Evolutionary conservation across 208 protist genomes (phyloP), one percentile per base, ranked within the genome.

Genomic region (Wallacemonas sp.): DNA sequence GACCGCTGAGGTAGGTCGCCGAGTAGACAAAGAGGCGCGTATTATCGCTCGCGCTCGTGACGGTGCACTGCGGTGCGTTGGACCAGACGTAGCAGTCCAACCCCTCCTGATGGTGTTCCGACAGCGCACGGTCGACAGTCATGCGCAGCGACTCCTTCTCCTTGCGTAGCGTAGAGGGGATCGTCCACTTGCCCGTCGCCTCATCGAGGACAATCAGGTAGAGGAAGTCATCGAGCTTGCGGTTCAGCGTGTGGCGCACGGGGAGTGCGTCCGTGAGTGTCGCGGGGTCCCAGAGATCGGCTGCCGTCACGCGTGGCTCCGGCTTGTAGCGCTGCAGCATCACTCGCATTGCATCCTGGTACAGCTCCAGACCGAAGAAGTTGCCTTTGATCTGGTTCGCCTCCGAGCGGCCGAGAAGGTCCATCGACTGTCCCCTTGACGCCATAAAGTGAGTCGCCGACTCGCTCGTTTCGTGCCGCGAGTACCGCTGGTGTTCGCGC

Each of bases 401-500:
- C 54, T 92, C 88, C 19, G 71, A 83, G 58, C 88, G 85, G 62
- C 78, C 76, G 29, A 85, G 66, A 27, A 82, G 53, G 48, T 94
- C 88, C 53, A 94, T 77, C 6, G 82, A 78, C 60, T 89, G 80
- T 4, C 81, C 83, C 0, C 78, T 71, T n/a, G 69, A 73, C 3
- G 71, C 67, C 46, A 94, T 79, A 61, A 92, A 94, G 26, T 89
- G 78, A 15, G 77, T 85, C 29, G 83, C 88, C 0, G 78, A 81
- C 76, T 94, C 85, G 1, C 65, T 79, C 6, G 62, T 58, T 52
- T 89, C 79, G 64, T 94, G 88, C 17, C 88, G 80, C 38, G 75
- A 76, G 79, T 94, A 94, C 5, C 84, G 84, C 72, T 87, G 78
- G 59, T 92, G 88, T 71, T 94, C 82, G 15, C 85, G 79, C 57